Percentiles rank a stretch among this genome's conserved stretches.
These are phyloP conservation scores for Dothistroma pini DNA, from an alignment of 2,329 filamentous ascomycete genomes.

Conservation along the genomic window DNA sequence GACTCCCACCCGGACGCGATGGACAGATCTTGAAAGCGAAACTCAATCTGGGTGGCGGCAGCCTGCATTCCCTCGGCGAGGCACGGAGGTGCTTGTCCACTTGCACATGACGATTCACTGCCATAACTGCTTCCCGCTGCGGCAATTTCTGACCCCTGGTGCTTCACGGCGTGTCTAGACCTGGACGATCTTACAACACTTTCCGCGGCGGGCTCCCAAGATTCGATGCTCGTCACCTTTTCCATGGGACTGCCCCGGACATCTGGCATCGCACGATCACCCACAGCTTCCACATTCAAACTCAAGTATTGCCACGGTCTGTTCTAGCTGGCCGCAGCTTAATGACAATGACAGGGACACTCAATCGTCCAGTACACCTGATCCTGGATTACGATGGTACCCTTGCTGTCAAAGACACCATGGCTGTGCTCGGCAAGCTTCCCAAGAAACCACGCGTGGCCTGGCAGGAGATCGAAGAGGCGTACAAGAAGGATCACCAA, in stretches of 20 bases:
- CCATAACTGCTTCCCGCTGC: neutral
- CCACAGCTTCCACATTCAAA: neutral
- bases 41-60: constrained; percentile 3
- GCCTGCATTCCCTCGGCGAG: neutral
- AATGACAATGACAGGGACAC: constrained; percentile 11
- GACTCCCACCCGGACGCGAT: neutral
- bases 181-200: neutral
- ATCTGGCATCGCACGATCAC: neutral
- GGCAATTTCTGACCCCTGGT: neutral
- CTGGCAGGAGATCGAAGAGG: constrained; percentile 38
- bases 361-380: constrained; percentile 20
- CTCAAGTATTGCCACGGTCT: neutral
- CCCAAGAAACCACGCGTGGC: constrained; percentile 29
- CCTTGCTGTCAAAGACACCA: constrained; percentile 44
- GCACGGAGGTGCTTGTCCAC: neutral
- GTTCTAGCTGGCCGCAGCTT: neutral
- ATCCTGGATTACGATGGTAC: constrained; percentile 50
- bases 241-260: neutral
- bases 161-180: neutral
- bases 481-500: constrained; percentile 42
- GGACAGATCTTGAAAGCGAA: neutral
- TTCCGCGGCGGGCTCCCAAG: neutral
- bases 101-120: neutral
- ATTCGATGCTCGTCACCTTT: neutral
- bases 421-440: constrained; percentile 41